Percentiles rank a stretch among this genome's conserved stretches.
phyloP scores from a whole-genome alignment of 306 rosid species.

The Urtica urens region DNA sequence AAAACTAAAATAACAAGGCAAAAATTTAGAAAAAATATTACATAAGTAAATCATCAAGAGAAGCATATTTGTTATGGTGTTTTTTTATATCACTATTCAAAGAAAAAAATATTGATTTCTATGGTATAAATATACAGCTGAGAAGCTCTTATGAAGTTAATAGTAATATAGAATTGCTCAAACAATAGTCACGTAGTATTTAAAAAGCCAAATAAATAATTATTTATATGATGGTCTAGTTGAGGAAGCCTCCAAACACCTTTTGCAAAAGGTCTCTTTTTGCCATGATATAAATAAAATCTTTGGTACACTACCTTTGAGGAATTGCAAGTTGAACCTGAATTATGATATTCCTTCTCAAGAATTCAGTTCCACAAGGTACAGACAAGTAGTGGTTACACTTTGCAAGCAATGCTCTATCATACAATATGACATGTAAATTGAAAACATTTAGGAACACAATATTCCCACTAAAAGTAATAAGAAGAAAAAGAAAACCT shows the following conservation, averaged over 20 bases:
- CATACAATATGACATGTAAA: neutral
- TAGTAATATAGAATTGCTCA: no score
- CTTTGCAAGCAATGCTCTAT: conserved; percentile 7
- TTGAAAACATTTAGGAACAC: neutral
- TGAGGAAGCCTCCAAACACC: conserved; percentile 9
- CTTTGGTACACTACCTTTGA: conserved; percentile 1
- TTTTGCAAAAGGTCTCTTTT: neutral
- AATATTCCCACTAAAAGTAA: conserved; percentile 10
- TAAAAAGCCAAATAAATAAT: neutral
- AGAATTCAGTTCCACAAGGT: conserved; percentile 5
- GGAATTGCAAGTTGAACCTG: conserved; percentile 6
- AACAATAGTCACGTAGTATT: no score
- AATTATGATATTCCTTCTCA: conserved; percentile 9
- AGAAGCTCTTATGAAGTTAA: no score
- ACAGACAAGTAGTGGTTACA: conserved; percentile 19
- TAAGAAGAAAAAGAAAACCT: no score
- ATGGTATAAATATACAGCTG: no score
- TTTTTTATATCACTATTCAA: no score
- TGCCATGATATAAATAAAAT: neutral
- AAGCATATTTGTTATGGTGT: no score
- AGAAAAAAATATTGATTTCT: no score
- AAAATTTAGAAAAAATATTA: no score
- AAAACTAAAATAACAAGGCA: no score
- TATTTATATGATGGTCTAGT: neutral
- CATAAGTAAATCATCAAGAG: no score